Conservation (phyloP, 768 basidiomycete genomes). For the Krasilnikovozyma curviuscula region DNA sequence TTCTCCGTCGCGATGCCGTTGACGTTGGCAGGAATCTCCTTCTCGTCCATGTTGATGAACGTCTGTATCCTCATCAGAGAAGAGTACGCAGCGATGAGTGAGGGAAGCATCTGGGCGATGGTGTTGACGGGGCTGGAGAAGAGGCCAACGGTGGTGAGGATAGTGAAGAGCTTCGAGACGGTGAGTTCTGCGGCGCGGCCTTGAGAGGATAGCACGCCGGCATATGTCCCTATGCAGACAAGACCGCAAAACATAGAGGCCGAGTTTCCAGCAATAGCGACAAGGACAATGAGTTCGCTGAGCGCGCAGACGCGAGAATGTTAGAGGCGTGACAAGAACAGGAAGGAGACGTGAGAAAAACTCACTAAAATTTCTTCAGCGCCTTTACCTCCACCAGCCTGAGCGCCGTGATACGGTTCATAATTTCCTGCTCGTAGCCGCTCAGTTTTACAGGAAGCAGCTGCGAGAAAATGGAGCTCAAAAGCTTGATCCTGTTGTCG, state of each 20-base stretch:
- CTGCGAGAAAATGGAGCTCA: constrained; percentile 4
- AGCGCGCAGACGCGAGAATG: neutral
- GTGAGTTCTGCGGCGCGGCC: neutral
- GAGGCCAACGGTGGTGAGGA: constrained; percentile 1
- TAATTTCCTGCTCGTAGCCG: neutral
- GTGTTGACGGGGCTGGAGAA: neutral
- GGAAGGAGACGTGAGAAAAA: neutral
- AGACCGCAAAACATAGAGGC: neutral
- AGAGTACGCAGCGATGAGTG: neutral
- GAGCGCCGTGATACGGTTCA: neutral
- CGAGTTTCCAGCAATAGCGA: neutral
- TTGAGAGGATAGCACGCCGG: neutral
- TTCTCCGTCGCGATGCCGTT: neutral
- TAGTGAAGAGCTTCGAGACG: neutral
- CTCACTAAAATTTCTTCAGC: neutral
- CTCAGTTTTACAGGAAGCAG: constrained; percentile 5
- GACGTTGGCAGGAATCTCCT: neutral
- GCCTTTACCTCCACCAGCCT: neutral
- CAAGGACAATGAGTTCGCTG: neutral
- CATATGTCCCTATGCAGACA: neutral
- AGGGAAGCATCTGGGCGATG: neutral
- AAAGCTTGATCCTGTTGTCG: constrained; percentile 6
- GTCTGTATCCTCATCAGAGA: neutral
- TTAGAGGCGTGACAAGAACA: neutral
- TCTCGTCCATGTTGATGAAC: neutral